Percentiles rank a stretch among this genome's conserved stretches.
Evolutionary conservation across 2,329 filamentous ascomycete genomes (phyloP).

Genomic region (Aspergillus ustus): DNA sequence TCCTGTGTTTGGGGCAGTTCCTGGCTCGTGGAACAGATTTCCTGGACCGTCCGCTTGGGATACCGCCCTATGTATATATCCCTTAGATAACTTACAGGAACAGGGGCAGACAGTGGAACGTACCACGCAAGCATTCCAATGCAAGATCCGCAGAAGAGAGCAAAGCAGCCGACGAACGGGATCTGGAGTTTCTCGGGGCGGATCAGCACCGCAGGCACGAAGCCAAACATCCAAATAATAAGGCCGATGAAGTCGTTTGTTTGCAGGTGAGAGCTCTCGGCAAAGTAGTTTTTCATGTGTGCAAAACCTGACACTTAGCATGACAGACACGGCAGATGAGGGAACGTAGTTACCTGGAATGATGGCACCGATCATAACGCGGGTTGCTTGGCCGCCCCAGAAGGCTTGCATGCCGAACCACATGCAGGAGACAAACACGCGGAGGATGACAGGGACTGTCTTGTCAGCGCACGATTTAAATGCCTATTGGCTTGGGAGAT

Average conservation of each 20-base stretch:
- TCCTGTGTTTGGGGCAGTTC: slow-evolving; percentile 1
- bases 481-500: too few relatives aligned
- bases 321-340: not conserved
- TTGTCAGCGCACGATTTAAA: not conserved
- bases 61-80: slow-evolving; percentile 22
- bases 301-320: slow-evolving; percentile 3
- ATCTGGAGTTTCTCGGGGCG: slow-evolving; percentile 7
- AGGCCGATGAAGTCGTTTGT: slow-evolving; percentile 15
- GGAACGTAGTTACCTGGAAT: slow-evolving; percentile 6
- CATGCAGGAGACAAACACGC: slow-evolving; percentile 13
- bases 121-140: slow-evolving; percentile 37
- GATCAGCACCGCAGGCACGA: slow-evolving; percentile 2
- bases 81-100: too few relatives aligned
- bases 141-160: slow-evolving; percentile 29
- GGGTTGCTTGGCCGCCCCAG: slow-evolving; percentile 16
- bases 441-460: slow-evolving; percentile 16
- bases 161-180: slow-evolving; percentile 4
- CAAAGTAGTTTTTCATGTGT: slow-evolving; percentile 16
- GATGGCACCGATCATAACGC: slow-evolving; percentile 16
- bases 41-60: slow-evolving; percentile 39
- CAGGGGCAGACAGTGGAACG: too few relatives aligned
- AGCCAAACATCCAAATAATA: slow-evolving; percentile 8
- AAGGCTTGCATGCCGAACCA: slow-evolving; percentile 20
- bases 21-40: slow-evolving; percentile 26
- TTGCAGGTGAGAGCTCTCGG: slow-evolving; percentile 11